Conservation (phyloP, 225 moss, liverwort and hornwort species). For the Straminergon stramineum region DNA sequence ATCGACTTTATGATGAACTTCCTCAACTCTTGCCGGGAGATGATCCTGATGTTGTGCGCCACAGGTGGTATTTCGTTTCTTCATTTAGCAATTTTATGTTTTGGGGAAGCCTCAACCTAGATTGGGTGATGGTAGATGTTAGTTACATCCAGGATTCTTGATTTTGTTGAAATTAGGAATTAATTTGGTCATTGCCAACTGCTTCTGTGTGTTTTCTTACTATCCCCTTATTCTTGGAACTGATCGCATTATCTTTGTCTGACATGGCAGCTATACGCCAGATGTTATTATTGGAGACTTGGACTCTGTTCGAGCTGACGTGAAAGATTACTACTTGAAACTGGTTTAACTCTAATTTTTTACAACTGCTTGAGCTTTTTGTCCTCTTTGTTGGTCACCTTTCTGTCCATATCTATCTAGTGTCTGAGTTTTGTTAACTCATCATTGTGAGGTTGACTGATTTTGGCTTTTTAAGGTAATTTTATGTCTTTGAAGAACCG, state of each 20-base stretch:
- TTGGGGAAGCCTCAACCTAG: not conserved
- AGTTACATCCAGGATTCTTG: not conserved
- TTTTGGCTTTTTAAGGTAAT: not conserved
- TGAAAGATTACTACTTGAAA: conserved; percentile 48
- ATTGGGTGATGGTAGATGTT: not conserved
- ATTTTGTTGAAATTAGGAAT: not conserved
- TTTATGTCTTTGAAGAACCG: not conserved
- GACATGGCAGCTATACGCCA: conserved; percentile 49
- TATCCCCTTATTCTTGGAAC: not conserved
- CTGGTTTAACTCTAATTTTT: conserved; percentile 19
- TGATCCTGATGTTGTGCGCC: conserved; percentile 32
- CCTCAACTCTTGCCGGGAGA: conserved; percentile 45
- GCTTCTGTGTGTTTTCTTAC: not conserved
- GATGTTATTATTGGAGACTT: conserved; percentile 79
- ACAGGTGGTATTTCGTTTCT: conserved; percentile 24
- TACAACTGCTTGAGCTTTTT: not conserved
- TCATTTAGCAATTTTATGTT: not conserved
- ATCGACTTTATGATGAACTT: conserved; percentile 84
- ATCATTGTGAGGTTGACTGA: not conserved
- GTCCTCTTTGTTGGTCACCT: not conserved
- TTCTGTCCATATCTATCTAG: not conserved
- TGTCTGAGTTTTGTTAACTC: not conserved
- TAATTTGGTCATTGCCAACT: not conserved
- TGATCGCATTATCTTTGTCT: not conserved
- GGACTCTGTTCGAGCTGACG: conserved; percentile 74